Evolutionary conservation across 2,329 filamentous ascomycete species (phyloP).

Genomic region (Purpureocillium lavendulum): DNA sequence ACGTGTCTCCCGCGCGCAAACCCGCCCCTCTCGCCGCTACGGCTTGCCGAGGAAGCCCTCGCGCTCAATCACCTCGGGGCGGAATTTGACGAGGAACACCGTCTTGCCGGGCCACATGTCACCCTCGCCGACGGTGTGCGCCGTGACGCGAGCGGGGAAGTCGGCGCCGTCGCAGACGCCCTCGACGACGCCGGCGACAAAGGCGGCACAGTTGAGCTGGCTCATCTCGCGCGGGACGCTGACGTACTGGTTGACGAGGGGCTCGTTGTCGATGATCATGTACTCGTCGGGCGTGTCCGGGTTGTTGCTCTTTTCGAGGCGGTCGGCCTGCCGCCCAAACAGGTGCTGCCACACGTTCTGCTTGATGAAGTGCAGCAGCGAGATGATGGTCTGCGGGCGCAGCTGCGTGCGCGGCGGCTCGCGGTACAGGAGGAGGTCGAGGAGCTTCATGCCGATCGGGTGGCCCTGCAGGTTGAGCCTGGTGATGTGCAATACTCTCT

Average conservation of each 20-base stretch:
- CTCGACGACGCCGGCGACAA: conserved; percentile 90
- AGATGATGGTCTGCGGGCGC: conserved; percentile 79
- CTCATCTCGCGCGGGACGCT: conserved; percentile 91
- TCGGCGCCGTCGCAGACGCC: conserved; percentile 90
- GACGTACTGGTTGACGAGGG: conserved; percentile 89
- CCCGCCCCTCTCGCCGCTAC: too few species aligned
- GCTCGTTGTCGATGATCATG: conserved; percentile 99
- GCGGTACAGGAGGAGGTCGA: conserved; percentile 89
- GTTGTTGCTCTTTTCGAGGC: conserved; percentile 79
- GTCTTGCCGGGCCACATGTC: conserved; percentile 96
- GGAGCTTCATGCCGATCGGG: conserved; percentile 84
- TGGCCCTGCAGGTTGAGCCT: conserved; percentile 90
- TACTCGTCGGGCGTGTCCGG: conserved; percentile 86
- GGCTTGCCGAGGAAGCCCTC: conserved; percentile 70
- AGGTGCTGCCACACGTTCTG: conserved; percentile 87
- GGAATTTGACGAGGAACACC: conserved; percentile 91
- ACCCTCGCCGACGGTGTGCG: conserved; percentile 66
- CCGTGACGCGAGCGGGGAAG: conserved; percentile 81
- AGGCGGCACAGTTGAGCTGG: conserved; percentile 93
- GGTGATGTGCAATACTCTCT: neutral
- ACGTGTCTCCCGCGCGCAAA: too few species aligned
- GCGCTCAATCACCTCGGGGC: conserved; percentile 81
- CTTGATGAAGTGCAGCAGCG: conserved; percentile 91
- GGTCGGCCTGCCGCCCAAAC: conserved; percentile 83
- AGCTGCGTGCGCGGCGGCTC: conserved; percentile 61